Base-by-base conservation (phyloP, 1,139 yeast genomes). In the Candida labiduridarum region DNA sequence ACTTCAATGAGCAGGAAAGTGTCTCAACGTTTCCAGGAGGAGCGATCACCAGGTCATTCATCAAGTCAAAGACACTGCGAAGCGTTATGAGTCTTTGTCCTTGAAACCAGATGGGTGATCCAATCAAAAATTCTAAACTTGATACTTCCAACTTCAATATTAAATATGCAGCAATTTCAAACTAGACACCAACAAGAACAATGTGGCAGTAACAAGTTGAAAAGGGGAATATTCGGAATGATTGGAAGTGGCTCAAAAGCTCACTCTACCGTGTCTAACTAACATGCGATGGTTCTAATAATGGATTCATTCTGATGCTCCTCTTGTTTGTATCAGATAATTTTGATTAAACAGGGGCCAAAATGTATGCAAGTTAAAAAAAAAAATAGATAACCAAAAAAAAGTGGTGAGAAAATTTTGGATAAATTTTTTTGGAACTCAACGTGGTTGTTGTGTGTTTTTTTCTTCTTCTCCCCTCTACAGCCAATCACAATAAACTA, bases 381-480 rank as follows among this genome's bases (percentile, higher is more conserved):
- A 18, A 15, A 15, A 31, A 7, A 16, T 3, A 15, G 9, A n/a
- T 4, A 40, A 18, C 10, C 18, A 35, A 35, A 18, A 41, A 41
- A 31, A 41, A 41, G 45, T 41, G 45, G 45, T 41, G 45, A 41
- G 29, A 33, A 41, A 41, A 12, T 8, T 29, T 27, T 41, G 25
- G 29, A 27, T 16, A 41, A 12, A 9, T 29, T 27, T 41, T 41
- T 41, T 41, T 16, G 3, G 14, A 14, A 30, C 18, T 16, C n/a
- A n/a, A 30, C 34, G 35, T 41, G 35, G 22, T 27, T 14, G 31
- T 11, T 18, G n/a, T 3, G 16, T 14, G 31, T 11, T 41, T 19
- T 41, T 41, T 29, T 41, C 19, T 19, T 39, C 19, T 15, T 11
- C 3, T 35, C 29, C 10, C 10, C 29, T 25, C 29, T 25, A 25